These are phyloP conservation scores for Rutstroemia sydowiana DNA, from an alignment of 2,329 filamentous ascomycete species.

Conservation along the genomic window DNA sequence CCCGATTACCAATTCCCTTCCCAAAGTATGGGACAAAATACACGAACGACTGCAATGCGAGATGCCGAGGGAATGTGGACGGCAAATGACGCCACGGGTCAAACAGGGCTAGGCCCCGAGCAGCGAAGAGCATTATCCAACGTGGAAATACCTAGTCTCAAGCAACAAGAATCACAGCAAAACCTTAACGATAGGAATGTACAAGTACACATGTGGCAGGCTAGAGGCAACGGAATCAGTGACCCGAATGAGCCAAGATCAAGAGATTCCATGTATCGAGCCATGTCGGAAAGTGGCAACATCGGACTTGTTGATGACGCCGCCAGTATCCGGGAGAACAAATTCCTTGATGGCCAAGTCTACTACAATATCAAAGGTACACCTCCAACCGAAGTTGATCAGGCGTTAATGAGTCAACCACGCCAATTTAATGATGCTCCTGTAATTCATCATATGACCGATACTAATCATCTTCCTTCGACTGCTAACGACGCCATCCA, in stretches of 20 bases:
- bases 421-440: slow-evolving; percentile 33
- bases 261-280: slow-evolving; percentile 17
- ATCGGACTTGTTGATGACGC: slow-evolving; percentile 25
- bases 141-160: slow-evolving; percentile 24
- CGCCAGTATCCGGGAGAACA: slow-evolving; percentile 28
- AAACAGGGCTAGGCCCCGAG: slow-evolving; percentile 26
- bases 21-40: slow-evolving; percentile 2
- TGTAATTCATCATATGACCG: slow-evolving; percentile 28
- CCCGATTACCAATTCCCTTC: slow-evolving; percentile 13
- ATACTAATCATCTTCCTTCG: slow-evolving; percentile 35
- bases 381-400: slow-evolving; percentile 20
- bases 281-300: slow-evolving; percentile 16
- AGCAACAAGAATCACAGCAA: slow-evolving; percentile 27
- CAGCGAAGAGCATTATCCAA: slow-evolving; percentile 18
- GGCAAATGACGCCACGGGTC: slow-evolving; percentile 20
- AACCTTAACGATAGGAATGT: slow-evolving; percentile 26
- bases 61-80: slow-evolving; percentile 25
- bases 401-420: slow-evolving; percentile 24
- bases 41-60: slow-evolving; percentile 13
- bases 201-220: slow-evolving; percentile 31
- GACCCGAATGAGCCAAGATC: slow-evolving; percentile 18
- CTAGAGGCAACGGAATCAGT: slow-evolving; percentile 18
- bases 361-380: slow-evolving; percentile 24
- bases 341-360: slow-evolving; percentile 24
- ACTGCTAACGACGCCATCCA: slow-evolving; percentile 44